phyloP scores from a whole-genome alignment of 163 green algal species.

The Chlorella variabilis region DNA sequence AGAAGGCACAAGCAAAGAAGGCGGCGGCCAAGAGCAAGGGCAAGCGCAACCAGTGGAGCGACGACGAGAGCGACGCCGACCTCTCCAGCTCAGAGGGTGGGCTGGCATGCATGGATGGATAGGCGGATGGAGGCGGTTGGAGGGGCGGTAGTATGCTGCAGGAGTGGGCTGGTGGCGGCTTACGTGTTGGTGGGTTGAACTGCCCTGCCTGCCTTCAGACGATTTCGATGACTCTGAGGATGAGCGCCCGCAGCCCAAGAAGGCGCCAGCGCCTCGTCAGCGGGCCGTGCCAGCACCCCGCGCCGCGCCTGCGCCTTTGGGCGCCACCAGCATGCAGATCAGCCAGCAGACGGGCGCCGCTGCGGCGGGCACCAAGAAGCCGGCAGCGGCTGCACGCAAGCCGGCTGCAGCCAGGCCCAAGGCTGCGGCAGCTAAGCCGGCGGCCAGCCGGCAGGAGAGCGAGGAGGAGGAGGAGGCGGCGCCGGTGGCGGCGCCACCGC shows the following conservation, averaged over 20 bases:
- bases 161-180: background rate
- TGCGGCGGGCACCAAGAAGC: slow-evolving; percentile 37
- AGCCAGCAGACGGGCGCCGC: slow-evolving; percentile 34
- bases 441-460: background rate
- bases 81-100: slow-evolving; percentile 5
- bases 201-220: background rate
- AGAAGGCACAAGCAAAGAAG: slow-evolving; percentile 40
- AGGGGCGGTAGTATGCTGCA: background rate
- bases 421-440: slow-evolving; percentile 26
- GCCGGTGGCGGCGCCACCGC: background rate
- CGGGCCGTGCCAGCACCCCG: background rate
- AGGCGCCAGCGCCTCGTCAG: slow-evolving; percentile 3
- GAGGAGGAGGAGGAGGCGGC: slow-evolving; percentile 1
- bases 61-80: slow-evolving; percentile 46
- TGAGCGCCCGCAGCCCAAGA: slow-evolving; percentile 26
- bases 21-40: slow-evolving; percentile 45
- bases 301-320: slow-evolving; percentile 19
- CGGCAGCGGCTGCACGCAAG: slow-evolving; percentile 40
- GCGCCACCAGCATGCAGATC: slow-evolving; percentile 35
- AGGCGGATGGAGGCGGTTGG: background rate
- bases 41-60: slow-evolving; percentile 51
- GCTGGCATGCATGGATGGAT: background rate
- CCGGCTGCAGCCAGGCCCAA: slow-evolving; percentile 53
- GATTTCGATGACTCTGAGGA: slow-evolving; percentile 6
- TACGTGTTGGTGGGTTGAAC: background rate